phyloP scores from a whole-genome alignment of 352 stramenopile species.

The Globisporangium canariense region DNA sequence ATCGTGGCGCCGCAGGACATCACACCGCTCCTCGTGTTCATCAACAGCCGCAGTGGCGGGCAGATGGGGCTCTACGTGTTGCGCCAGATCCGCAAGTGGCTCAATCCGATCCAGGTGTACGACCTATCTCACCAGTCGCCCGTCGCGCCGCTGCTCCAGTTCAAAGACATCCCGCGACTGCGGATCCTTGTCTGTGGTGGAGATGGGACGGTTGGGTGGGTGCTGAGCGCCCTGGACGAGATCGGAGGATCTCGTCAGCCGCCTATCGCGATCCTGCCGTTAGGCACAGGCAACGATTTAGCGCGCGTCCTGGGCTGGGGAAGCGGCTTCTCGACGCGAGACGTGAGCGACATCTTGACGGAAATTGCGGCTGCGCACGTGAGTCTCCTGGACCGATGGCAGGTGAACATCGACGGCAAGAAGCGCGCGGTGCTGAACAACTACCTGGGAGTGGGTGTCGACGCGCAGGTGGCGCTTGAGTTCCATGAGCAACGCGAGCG shows the following conservation, averaged over 20 bases:
- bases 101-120: slow-evolving; percentile 96
- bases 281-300: slow-evolving; percentile 96
- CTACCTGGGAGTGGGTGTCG: slow-evolving; percentile 85
- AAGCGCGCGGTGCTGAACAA: slow-evolving; percentile 76
- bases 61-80: slow-evolving; percentile 93
- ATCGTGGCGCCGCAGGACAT: slow-evolving; percentile 44
- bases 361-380: slow-evolving; percentile 74
- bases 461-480: slow-evolving; percentile 86
- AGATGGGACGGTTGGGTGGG: slow-evolving; percentile 93
- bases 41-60: slow-evolving; percentile 93
- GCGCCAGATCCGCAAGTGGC: slow-evolving; percentile 86
- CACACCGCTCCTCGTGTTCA: slow-evolving; percentile 88
- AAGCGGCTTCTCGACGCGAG: slow-evolving; percentile 82
- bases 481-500: slow-evolving; percentile 89
- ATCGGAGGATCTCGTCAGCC: slow-evolving; percentile 64
- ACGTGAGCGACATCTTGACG: slow-evolving; percentile 61
- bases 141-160: slow-evolving; percentile 88
- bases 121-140: slow-evolving; percentile 92
- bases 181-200: slow-evolving; percentile 94
- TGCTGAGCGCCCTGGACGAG: slow-evolving; percentile 77
- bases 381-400: slow-evolving; percentile 73
- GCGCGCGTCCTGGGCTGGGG: slow-evolving; percentile 92
- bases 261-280: slow-evolving; percentile 92
- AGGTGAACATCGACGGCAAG: slow-evolving; percentile 64
- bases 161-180: slow-evolving; percentile 83